Evolutionary conservation across 768 basidiomycete genomes (phyloP).

Genomic region (Suillus spraguei): DNA sequence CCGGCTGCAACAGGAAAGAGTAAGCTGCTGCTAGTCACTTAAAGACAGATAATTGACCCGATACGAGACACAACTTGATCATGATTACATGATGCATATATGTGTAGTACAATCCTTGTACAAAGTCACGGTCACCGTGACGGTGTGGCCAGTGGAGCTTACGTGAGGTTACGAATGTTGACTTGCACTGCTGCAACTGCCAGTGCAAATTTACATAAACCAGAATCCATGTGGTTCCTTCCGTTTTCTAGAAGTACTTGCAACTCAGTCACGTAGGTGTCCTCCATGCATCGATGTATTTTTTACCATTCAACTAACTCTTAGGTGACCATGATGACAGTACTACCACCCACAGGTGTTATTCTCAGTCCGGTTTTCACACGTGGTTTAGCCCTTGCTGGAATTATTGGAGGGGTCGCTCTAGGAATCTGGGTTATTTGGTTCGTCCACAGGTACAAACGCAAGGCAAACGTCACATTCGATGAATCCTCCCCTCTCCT

Average conservation of each 20-base stretch:
- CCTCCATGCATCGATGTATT: neutral
- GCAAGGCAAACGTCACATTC: neutral
- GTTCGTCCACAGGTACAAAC: neutral
- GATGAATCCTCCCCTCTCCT: neutral
- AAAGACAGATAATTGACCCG: neutral
- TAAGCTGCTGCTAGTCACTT: neutral
- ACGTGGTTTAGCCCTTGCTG: neutral
- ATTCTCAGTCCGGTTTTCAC: neutral
- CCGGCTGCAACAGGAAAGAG: neutral
- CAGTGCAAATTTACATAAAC: too few relatives aligned
- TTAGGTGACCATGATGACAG: neutral
- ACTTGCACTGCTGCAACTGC: too few relatives aligned
- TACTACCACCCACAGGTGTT: too few relatives aligned
- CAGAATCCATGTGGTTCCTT: neutral
- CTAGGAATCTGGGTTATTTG: neutral
- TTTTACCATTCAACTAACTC: neutral
- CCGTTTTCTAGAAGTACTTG: neutral
- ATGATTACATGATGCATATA: too few relatives aligned
- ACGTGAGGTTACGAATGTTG: too few relatives aligned
- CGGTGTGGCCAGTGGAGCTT: too few relatives aligned
- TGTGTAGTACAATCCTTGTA: too few relatives aligned
- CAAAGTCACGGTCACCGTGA: too few relatives aligned
- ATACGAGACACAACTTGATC: too few relatives aligned
- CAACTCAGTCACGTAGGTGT: neutral
- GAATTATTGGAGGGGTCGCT: neutral